phyloP scores from a whole-genome alignment of 2,329 filamentous ascomycete genomes.

The Verticillium nonalfalfae region DNA sequence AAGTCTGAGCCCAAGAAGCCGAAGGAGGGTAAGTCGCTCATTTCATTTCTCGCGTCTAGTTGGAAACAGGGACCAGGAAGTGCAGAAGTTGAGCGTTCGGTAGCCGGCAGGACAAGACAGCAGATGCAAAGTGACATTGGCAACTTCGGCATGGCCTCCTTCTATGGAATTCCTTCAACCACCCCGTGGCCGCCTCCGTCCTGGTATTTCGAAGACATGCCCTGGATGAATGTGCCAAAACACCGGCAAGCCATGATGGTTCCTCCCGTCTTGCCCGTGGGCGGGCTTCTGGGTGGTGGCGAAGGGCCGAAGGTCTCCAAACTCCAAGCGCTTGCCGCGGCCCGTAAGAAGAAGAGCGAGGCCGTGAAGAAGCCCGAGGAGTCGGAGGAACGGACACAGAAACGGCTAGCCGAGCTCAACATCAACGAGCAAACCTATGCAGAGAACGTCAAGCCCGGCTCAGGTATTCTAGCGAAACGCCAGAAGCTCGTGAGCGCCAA shows the following conservation, averaged over 20 bases:
- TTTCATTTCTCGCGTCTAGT: slow-evolving; percentile 6
- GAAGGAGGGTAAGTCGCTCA: slow-evolving; percentile 30
- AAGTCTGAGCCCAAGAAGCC: slow-evolving; percentile 35
- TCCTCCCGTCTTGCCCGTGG: slow-evolving; percentile 44
- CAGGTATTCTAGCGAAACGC: slow-evolving; percentile 13
- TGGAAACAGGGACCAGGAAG: slow-evolving; percentile 3
- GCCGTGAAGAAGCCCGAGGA: slow-evolving; percentile 39
- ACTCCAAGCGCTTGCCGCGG: slow-evolving; percentile 80
- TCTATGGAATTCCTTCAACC: slow-evolving; percentile 13
- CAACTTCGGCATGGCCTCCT: neutral
- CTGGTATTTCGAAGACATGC: slow-evolving; percentile 74
- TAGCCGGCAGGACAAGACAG: slow-evolving; percentile 9
- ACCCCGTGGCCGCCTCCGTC: slow-evolving; percentile 19
- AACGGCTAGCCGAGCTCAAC: slow-evolving; percentile 15
- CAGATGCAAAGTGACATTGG: neutral
- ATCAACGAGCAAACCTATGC: slow-evolving; percentile 14
- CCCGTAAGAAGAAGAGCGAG: slow-evolving; percentile 75
- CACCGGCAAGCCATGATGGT: slow-evolving; percentile 61
- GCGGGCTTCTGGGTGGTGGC: slow-evolving; percentile 73
- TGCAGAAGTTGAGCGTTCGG: slow-evolving; percentile 13
- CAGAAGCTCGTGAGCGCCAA: slow-evolving; percentile 13
- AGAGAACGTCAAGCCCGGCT: slow-evolving; percentile 10
- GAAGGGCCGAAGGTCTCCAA: slow-evolving; percentile 73
- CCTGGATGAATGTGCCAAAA: slow-evolving; percentile 71
- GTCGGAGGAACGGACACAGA: slow-evolving; percentile 20